Conservation (phyloP, 2,329 filamentous ascomycete species). For the Beauveria sp. region DNA sequence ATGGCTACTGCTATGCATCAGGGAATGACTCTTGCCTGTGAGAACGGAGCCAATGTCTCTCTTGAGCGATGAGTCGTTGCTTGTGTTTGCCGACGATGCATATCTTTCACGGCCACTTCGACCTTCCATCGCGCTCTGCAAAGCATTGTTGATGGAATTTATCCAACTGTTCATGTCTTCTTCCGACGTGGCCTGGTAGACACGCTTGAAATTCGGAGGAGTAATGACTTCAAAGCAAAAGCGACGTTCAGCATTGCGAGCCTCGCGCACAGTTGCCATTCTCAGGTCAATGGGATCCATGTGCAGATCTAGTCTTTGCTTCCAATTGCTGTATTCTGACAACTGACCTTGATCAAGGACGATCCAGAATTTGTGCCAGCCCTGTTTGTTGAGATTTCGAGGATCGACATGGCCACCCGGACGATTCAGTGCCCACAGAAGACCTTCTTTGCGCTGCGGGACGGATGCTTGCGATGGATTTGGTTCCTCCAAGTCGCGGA, state of each 20-base stretch:
- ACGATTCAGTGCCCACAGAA: slow-evolving; percentile 88
- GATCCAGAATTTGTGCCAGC: slow-evolving; percentile 99
- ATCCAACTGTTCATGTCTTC: slow-evolving; percentile 99
- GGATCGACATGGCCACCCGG: slow-evolving; percentile 94
- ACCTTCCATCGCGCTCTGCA: slow-evolving; percentile 91
- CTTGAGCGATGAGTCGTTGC: slow-evolving; percentile 52
- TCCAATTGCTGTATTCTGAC: slow-evolving; percentile 99
- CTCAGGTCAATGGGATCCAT: slow-evolving; percentile 97
- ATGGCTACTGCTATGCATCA: slow-evolving; percentile 46
- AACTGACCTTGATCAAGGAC: slow-evolving; percentile 94
- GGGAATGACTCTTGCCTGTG: slow-evolving; percentile 80
- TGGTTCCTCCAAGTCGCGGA: slow-evolving; percentile 85
- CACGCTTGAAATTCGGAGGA: slow-evolving; percentile 77
- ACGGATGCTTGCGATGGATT: slow-evolving; percentile 47
- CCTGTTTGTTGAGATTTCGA: slow-evolving; percentile 90
- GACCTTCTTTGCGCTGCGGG: slow-evolving; percentile 78
- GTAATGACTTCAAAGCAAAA: slow-evolving; percentile 99
- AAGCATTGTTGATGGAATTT: slow-evolving; percentile 87
- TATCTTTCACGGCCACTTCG: slow-evolving; percentile 52
- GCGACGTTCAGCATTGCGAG: slow-evolving; percentile 83
- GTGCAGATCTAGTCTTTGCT: slow-evolving; percentile 90
- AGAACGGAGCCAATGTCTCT: slow-evolving; percentile 89
- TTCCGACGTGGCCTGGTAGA: slow-evolving; percentile 96
- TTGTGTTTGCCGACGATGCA: slow-evolving; percentile 23
- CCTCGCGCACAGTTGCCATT: slow-evolving; percentile 94